Evolutionary conservation across 1,284 basidiomycete genomes (phyloP), one percentile per base, ranked within the genome.

Genomic region (Melanopsichium pennsylvanicum): DNA sequence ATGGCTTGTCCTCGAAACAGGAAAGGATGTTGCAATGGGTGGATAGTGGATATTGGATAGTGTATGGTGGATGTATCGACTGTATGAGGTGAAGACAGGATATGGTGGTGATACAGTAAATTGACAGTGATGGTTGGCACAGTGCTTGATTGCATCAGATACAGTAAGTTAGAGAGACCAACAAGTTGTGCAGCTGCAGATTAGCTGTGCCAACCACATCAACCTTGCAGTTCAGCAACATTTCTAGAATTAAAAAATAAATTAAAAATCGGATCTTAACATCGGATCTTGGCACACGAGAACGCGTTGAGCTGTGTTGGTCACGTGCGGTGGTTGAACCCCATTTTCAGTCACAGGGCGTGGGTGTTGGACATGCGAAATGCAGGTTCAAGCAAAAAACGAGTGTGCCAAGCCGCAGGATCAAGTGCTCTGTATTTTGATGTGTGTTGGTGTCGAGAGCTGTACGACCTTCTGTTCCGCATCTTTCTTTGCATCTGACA

Each of bases 131-230:
- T 19, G 35, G 10, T 6, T 5, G 23, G 15, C 27, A 15, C 23
- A 13, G 38, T 39, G 27, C n/a, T n/a, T n/a, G n/a, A n/a, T n/a
- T n/a, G 18, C 23, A 15, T 15, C 21, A 41, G 21, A 9, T 18
- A 34, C 16, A 38, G 45, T 10, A 22, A n/a, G 23, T 27, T 21
- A 43, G 8, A 43, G n/a, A 44, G 42, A 43, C 25, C 48, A 50
- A 50, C 39, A 50, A 38, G 41, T 42, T 35, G 10, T 50, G 37
- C 37, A 39, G 46, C 46, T 38, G 37, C 47, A 19, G 7, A n/a
- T n/a, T n/a, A n/a, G n/a, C n/a, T n/a, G n/a, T n/a, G n/a, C n/a
- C n/a, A n/a, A n/a, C n/a, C n/a, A n/a, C n/a, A n/a, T n/a, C n/a
- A n/a, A n/a, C n/a, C n/a, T n/a, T n/a, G n/a, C n/a, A n/a, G n/a